These are phyloP conservation scores for Suhomyces canberraensis DNA, from an alignment of 805 yeast species.

Conservation along the genomic window DNA sequence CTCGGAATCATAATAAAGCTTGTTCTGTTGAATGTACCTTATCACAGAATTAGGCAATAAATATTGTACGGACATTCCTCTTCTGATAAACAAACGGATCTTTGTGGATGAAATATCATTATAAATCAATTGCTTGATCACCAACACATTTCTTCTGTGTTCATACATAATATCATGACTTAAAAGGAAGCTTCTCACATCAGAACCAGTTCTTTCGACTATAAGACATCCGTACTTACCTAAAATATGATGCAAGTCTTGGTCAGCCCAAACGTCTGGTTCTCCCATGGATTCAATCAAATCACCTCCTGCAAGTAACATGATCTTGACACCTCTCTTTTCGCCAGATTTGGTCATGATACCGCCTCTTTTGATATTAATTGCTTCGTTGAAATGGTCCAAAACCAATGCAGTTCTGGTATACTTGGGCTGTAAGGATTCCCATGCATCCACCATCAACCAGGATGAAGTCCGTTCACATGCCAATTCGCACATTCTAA, in stretches of 20 bases:
- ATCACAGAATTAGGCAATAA: conserved; percentile 91
- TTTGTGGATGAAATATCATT: conserved; percentile 95
- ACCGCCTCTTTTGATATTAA: conserved; percentile 88
- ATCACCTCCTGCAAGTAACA: conserved; percentile 97
- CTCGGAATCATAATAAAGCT: conserved; percentile 82
- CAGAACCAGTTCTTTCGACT: conserved; percentile 95
- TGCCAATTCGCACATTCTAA: conserved; percentile 96
- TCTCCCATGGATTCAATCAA: conserved; percentile 99
- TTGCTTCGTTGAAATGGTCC: conserved; percentile 95
- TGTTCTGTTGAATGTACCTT: conserved; percentile 90
- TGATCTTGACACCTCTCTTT: conserved; percentile 82
- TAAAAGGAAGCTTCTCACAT: conserved; percentile 86
- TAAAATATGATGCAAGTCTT: conserved; percentile 87
- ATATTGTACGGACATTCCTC: conserved; percentile 97
- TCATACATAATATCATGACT: conserved; percentile 97
- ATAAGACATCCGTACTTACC: conserved; percentile 96
- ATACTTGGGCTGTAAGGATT: conserved; percentile 83
- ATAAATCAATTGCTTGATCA: conserved; percentile 92
- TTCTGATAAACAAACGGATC: conserved; percentile 83
- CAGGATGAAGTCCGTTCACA: conserved; percentile 95
- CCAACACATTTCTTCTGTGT: conserved; percentile 88
- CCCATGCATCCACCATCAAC: conserved; percentile 99
- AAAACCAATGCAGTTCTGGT: conserved; percentile 93
- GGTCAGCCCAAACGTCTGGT: conserved; percentile 98
- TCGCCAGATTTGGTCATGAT: conserved; percentile 56